Percentiles rank a stretch among this genome's conserved stretches.
These are phyloP conservation scores for Extremus antarcticus DNA, from an alignment of 495 filamentous ascomycete species.

Conservation along the genomic window DNA sequence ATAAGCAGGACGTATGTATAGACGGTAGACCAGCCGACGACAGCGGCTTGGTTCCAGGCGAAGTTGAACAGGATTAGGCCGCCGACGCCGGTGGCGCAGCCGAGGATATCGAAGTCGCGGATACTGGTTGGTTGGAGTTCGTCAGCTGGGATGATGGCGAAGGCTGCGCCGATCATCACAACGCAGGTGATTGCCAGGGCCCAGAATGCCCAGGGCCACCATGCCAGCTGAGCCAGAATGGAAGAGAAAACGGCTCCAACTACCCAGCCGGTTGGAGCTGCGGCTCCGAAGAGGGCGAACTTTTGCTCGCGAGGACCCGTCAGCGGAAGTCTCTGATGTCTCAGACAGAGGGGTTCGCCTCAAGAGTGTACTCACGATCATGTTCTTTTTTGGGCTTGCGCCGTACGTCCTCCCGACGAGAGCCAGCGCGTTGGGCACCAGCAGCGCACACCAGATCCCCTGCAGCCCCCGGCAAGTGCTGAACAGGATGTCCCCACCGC, in stretches of 20 bases:
- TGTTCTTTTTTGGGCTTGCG: slow-evolving; percentile 45
- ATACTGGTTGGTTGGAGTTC: slow-evolving; percentile 18
- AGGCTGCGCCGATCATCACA: slow-evolving; percentile 30
- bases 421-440: slow-evolving; percentile 29
- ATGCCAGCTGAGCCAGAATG: slow-evolving; percentile 42
- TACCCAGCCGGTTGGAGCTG: slow-evolving; percentile 45
- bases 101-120: slow-evolving; percentile 39
- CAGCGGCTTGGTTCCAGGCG: slow-evolving; percentile 43
- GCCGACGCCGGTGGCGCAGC: slow-evolving; percentile 40
- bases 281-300: slow-evolving; percentile 54
- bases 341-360: no score
- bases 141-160: slow-evolving; percentile 39
- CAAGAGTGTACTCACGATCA: no score
- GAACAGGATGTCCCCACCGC: slow-evolving; percentile 29
- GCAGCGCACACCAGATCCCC: slow-evolving; percentile 30
- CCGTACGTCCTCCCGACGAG: slow-evolving; percentile 41
- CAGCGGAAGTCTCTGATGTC: no score
- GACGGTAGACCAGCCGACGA: slow-evolving; percentile 46
- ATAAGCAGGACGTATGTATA: slow-evolving; percentile 47
- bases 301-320: no score
- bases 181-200: slow-evolving; percentile 38
- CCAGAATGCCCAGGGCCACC: slow-evolving; percentile 64
- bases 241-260: slow-evolving; percentile 40
- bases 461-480: slow-evolving; percentile 27
- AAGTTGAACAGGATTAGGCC: slow-evolving; percentile 48